Conservation (phyloP, 2,329 filamentous ascomycete species). For the Xylaria sp. region DNA sequence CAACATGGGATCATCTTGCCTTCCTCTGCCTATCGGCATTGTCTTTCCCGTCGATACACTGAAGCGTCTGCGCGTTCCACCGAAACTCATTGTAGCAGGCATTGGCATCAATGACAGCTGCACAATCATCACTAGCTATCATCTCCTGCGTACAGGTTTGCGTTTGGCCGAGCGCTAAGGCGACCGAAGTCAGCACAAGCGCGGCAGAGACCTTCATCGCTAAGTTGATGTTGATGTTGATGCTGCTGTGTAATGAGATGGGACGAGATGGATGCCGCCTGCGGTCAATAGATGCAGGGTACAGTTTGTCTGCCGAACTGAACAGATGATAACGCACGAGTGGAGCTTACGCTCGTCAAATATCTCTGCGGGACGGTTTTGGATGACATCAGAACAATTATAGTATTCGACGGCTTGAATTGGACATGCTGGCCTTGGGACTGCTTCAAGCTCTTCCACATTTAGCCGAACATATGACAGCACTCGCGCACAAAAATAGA, state of each 20-base stretch:
- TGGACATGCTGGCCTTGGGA: conserved; percentile 21
- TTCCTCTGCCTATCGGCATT: conserved; percentile 50
- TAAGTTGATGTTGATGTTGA: conserved; percentile 13
- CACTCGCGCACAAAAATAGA: conserved; percentile 32
- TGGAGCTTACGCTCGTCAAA: conserved; percentile 18
- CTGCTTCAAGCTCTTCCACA: neutral
- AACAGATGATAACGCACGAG: conserved; percentile 21
- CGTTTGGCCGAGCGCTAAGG: conserved; percentile 43
- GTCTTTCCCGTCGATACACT: conserved; percentile 52
- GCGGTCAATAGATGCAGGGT: conserved; percentile 2
- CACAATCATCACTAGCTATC: conserved; percentile 52
- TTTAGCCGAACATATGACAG: conserved; percentile 33
- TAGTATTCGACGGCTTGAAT: conserved; percentile 29
- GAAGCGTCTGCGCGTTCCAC: conserved; percentile 51
- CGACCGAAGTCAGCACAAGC: conserved; percentile 42
- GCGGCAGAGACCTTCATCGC: conserved; percentile 42
- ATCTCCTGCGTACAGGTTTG: conserved; percentile 52
- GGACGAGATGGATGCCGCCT: conserved; percentile 3
- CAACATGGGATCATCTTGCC: conserved; percentile 37
- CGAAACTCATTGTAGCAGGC: conserved; percentile 56
- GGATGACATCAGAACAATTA: conserved; percentile 35
- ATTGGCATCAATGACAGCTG: conserved; percentile 54
- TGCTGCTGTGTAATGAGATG: too few species aligned
- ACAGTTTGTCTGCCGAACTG: conserved; percentile 17
- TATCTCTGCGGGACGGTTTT: conserved; percentile 16